These are phyloP conservation scores for Fraxinus baroniana DNA, from an alignment of 305 asterid species.

Conservation along the genomic window DNA sequence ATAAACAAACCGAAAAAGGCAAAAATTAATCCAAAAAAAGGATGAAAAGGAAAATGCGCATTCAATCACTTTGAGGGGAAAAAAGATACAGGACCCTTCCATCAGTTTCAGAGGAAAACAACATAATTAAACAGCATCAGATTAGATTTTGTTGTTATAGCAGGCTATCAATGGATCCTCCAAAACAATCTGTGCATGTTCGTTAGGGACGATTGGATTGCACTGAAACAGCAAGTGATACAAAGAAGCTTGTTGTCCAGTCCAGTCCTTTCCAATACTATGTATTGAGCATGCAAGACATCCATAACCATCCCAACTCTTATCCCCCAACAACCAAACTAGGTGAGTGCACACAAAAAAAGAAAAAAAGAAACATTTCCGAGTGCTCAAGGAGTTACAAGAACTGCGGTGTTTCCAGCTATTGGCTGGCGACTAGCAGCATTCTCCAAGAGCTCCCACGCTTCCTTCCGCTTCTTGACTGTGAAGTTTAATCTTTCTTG, in stretches of 20 bases:
- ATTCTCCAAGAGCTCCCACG: conserved; percentile 74
- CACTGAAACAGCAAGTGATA: neutral
- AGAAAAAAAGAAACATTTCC: neutral
- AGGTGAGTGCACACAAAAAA: neutral
- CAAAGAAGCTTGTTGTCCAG: neutral
- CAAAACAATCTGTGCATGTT: neutral
- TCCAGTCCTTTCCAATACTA: neutral
- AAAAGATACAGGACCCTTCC: neutral
- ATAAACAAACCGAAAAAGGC: neutral
- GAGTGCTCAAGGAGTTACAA: conserved; percentile 36
- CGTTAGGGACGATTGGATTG: neutral
- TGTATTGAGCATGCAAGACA: neutral
- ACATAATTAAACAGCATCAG: neutral
- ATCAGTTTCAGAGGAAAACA: conserved; percentile 4
- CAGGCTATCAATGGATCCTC: conserved; percentile 2
- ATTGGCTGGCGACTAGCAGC: conserved; percentile 65
- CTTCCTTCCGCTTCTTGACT: conserved; percentile 58
- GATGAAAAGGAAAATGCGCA: neutral
- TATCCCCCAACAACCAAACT: neutral
- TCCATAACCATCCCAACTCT: neutral
- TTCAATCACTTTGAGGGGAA: neutral
- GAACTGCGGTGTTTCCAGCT: conserved; percentile 47
- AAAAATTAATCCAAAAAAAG: neutral
- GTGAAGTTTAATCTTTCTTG: conserved; percentile 35
- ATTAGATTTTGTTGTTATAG: neutral